Conservation (phyloP, 1,139 yeast genomes). For the Magnusiomyces suaveolens region DNA sequence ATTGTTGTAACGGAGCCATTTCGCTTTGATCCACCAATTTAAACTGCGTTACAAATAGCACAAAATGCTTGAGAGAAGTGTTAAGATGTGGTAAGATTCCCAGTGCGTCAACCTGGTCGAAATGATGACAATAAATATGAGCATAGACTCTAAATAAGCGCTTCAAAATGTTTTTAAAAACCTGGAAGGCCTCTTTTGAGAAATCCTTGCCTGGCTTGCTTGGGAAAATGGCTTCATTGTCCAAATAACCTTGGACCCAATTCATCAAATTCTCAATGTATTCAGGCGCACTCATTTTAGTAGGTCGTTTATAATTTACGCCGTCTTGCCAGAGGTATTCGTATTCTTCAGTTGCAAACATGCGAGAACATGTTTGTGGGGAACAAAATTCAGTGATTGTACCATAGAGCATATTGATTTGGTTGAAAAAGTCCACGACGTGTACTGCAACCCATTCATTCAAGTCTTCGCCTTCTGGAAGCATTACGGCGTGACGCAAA, state of each 20-base stretch:
- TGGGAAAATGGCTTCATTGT: slow-evolving; percentile 85
- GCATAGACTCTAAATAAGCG: slow-evolving; percentile 93
- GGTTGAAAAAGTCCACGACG: slow-evolving; percentile 67
- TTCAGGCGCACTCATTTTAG: slow-evolving; percentile 83
- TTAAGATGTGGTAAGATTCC: slow-evolving; percentile 89
- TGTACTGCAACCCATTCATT: slow-evolving; percentile 97
- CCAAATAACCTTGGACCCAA: slow-evolving; percentile 87
- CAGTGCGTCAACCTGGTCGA: slow-evolving; percentile 84
- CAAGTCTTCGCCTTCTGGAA: slow-evolving; percentile 86
- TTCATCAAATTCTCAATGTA: slow-evolving; percentile 87
- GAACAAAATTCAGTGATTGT: slow-evolving; percentile 95
- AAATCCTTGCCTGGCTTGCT: slow-evolving; percentile 82
- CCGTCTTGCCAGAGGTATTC: slow-evolving; percentile 93
- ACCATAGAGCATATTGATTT: slow-evolving; percentile 92
- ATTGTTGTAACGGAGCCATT: slow-evolving; percentile 84
- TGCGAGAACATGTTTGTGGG: slow-evolving; percentile 81
- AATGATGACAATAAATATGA: slow-evolving; percentile 94
- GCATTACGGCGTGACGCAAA: slow-evolving; percentile 80
- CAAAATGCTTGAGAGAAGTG: slow-evolving; percentile 90
- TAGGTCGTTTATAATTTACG: slow-evolving; percentile 46
- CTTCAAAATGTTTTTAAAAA: slow-evolving; percentile 78
- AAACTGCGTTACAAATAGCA: slow-evolving; percentile 78
- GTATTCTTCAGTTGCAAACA: slow-evolving; percentile 95
- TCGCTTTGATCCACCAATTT: slow-evolving; percentile 66
- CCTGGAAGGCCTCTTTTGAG: slow-evolving; percentile 41